phyloP scores from a whole-genome alignment of 805 yeast genomes.

The Candida ovalis region DNA sequence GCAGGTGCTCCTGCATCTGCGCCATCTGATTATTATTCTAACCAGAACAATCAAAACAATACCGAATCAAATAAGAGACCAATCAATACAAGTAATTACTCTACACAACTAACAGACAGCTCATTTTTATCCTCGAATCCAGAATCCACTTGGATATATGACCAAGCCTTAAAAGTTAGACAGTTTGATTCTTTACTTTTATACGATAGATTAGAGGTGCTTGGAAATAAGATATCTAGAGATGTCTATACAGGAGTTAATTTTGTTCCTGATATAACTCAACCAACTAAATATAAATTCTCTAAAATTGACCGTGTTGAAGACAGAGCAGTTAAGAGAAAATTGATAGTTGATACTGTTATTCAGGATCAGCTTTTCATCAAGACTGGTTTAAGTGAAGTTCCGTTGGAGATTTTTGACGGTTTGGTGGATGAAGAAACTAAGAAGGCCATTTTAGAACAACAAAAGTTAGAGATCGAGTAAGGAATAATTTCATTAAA shows the following conservation, averaged over 20 bases:
- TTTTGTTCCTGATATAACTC: conserved; percentile 72
- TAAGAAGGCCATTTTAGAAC: conserved; percentile 56
- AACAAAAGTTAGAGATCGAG: conserved; percentile 48
- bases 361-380: conserved; percentile 34
- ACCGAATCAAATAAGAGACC: neutral
- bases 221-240: conserved; percentile 53
- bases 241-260: conserved; percentile 84
- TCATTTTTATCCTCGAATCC: conserved; percentile 26
- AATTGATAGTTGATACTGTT: conserved; percentile 46
- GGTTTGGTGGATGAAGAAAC: conserved; percentile 55
- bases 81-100: neutral
- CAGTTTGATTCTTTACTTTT: conserved; percentile 63
- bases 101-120: conserved; percentile 2
- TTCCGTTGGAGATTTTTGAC: conserved; percentile 56
- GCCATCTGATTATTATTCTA: conserved; percentile 24
- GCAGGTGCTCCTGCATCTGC: conserved; percentile 53
- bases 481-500: neutral
- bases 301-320: conserved; percentile 28
- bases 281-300: conserved; percentile 49
- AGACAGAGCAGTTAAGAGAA: conserved; percentile 19
- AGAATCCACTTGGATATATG: conserved; percentile 76
- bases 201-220: conserved; percentile 50
- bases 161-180: conserved; percentile 75
- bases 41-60: neutral
- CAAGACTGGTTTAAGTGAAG: conserved; percentile 62